Evolutionary conservation across 2,329 filamentous ascomycete genomes (phyloP).

Genomic region (Xylaria sp.): DNA sequence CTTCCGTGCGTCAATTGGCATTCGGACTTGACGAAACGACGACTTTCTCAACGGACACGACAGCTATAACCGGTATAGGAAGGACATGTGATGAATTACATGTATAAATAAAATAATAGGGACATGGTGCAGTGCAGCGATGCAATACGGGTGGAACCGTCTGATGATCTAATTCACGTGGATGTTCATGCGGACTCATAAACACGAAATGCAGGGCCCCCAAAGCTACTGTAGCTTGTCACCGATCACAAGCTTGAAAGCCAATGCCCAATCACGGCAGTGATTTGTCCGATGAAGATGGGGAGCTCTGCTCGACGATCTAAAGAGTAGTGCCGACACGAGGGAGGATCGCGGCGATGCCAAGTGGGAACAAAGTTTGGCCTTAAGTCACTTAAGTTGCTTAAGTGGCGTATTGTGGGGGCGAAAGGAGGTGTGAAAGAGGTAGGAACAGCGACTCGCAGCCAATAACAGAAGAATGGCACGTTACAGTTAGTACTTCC

Average conservation of each 20-base stretch:
- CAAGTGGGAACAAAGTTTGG: background rate
- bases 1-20: background rate
- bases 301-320: slow-evolving; percentile 10
- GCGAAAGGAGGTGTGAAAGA: background rate
- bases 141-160: slow-evolving; percentile 39
- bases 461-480: slow-evolving; percentile 18
- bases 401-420: slow-evolving; percentile 20
- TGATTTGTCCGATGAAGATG: background rate
- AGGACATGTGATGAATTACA: slow-evolving; percentile 1
- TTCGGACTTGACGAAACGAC: background rate
- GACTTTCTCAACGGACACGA: background rate
- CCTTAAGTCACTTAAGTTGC: background rate
- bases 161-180: slow-evolving; percentile 42
- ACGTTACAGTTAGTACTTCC: slow-evolving; percentile 26
- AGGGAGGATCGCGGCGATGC: slow-evolving; percentile 17
- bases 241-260: background rate
- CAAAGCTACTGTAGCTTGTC: background rate
- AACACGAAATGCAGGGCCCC: slow-evolving; percentile 35
- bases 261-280: slow-evolving; percentile 24
- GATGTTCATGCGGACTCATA: slow-evolving; percentile 43
- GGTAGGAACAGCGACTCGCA: background rate
- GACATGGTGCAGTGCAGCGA: slow-evolving; percentile 39
- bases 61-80: too few species aligned
- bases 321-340: slow-evolving; percentile 24
- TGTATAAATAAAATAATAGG: background rate